These are phyloP conservation scores for Periconia sp. DNA, from an alignment of 2,329 filamentous ascomycete genomes.

Conservation along the genomic window DNA sequence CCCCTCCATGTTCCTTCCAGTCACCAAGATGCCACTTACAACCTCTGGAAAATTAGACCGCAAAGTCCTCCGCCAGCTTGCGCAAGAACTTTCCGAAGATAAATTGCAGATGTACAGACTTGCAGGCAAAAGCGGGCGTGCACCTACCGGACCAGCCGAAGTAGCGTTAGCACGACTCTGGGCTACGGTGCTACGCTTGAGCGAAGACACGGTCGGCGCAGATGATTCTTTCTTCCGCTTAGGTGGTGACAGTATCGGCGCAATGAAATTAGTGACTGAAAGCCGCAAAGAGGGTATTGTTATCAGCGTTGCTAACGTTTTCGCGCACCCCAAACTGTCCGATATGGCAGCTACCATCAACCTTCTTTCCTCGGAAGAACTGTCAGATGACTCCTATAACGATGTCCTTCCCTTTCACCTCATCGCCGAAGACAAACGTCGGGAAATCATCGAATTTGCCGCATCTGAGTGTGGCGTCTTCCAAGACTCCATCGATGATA, in stretches of 20 bases:
- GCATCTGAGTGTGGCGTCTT: conserved; percentile 30
- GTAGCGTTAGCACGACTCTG: conserved; percentile 36
- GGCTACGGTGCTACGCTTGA: conserved; percentile 43
- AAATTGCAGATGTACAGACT: conserved; percentile 27
- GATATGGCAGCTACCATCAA: conserved; percentile 43
- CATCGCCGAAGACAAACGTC: conserved; percentile 16
- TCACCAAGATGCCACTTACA: conserved; percentile 45
- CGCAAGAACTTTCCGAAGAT: conserved; percentile 32
- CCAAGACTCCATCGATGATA: conserved; percentile 28
- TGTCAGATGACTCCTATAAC: conserved; percentile 10
- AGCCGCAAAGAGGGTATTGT: conserved; percentile 43
- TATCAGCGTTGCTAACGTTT: conserved; percentile 49
- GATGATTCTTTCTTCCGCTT: conserved; percentile 52
- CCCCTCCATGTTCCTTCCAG: conserved; percentile 47
- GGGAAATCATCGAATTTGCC: conserved; percentile 24
- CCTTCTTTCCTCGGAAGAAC: conserved; percentile 24
- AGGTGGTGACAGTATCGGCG: conserved; percentile 51
- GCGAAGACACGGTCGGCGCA: conserved; percentile 41
- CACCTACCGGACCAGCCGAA: conserved; percentile 27
- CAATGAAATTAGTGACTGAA: conserved; percentile 49
- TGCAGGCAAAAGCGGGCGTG: conserved; percentile 31
- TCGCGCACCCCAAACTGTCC: conserved; percentile 45
- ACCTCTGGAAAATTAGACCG: conserved; percentile 49
- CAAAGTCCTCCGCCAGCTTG: conserved; percentile 41
- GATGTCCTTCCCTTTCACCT: conserved; percentile 29